phyloP scores from a whole-genome alignment of 139 green algal genomes.

The Gonium pectorale region DNA sequence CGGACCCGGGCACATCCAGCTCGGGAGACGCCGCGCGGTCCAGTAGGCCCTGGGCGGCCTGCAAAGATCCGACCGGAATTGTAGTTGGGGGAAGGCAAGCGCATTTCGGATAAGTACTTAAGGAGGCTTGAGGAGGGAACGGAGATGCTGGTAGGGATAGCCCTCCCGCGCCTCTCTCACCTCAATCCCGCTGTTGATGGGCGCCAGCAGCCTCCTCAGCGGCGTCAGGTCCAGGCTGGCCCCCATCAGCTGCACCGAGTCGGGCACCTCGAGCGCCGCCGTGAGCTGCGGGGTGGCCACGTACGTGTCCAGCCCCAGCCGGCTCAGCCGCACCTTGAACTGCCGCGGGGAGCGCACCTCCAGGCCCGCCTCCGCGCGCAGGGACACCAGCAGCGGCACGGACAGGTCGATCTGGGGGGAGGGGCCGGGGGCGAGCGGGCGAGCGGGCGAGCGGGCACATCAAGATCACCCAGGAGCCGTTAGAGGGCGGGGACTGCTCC shows the following conservation, averaged over 20 bases:
- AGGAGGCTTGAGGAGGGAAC: background rate
- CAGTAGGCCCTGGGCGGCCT: constrained; percentile 43
- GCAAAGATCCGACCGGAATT: background rate
- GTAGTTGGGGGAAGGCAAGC: background rate
- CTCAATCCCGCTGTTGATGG: constrained; percentile 49
- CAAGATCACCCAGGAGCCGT: too few relatives aligned
- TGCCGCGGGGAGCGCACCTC: constrained; percentile 55
- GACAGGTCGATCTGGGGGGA: constrained; percentile 47
- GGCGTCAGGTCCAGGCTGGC: constrained; percentile 53
- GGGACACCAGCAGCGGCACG: constrained; percentile 43
- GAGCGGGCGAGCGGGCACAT: too few relatives aligned
- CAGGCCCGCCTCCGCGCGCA: constrained; percentile 48
- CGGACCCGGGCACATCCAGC: constrained; percentile 21
- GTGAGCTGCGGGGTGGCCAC: constrained; percentile 56
- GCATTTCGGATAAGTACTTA: background rate
- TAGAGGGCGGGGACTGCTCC: too few relatives aligned
- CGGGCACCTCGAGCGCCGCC: constrained; percentile 49
- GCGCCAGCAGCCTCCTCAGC: constrained; percentile 44
- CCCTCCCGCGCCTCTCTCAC: background rate
- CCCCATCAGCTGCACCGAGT: constrained; percentile 69
- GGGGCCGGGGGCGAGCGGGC: too few relatives aligned
- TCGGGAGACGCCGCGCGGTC: constrained; percentile 42
- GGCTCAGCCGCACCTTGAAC: constrained; percentile 58
- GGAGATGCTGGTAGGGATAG: background rate
- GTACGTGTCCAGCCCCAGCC: constrained; percentile 56